Base-by-base conservation (phyloP, 805 yeast genomes). In the Zygosaccharomyces pseudorouxii region DNA sequence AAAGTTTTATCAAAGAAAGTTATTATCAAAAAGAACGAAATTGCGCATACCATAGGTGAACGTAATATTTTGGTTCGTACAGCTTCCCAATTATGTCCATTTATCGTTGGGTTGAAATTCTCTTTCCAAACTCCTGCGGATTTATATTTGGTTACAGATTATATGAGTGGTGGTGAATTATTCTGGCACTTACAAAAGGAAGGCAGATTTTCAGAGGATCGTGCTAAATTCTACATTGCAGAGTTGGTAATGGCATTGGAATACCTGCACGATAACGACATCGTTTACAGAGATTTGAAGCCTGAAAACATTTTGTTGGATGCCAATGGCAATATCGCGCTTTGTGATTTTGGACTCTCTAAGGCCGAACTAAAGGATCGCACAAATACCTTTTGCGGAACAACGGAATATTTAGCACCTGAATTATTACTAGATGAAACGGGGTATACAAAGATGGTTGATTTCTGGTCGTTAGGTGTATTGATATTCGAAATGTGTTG, bases 401-500 rank as follows among this genome's bases (percentile, higher is more conserved):
- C 99, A 18, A 93, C 99, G 5, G 99, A 93, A 72, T 93, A 93
- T 68, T 76, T 93, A 54, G 99, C 99, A 0, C 99, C 99, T 2
- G 99, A 93, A 69, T 95, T 93, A 14, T 75, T 93, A 57, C 75
- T 93, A 46, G 98, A 93, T 71, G 99, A 93, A 68, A 79, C 87
- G 47, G 99, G 99, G 14, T 93, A 93, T 71, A 93, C 98, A 33
- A 89, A 90, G 69, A 92, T 93, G 98, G 99, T 93, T 52, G 99
- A 93, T 68, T 93, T 93, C 61, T 93, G 99, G 99, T 90, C 98
- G 2, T 73, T 93, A 50, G 99, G 99, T 51, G 99, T 93, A 22
- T 74, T 93, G 50, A 89, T 93, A 40, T 93, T 93, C 69, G 99
- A 93, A 72, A 93, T 93, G 99, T 90, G 98, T 69, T 93, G 98